A percentile compares a stretch with the other conserved stretches of the same genome.
Conservation (phyloP, 306 rosid species). For the Luffa aegyptiaca region DNA sequence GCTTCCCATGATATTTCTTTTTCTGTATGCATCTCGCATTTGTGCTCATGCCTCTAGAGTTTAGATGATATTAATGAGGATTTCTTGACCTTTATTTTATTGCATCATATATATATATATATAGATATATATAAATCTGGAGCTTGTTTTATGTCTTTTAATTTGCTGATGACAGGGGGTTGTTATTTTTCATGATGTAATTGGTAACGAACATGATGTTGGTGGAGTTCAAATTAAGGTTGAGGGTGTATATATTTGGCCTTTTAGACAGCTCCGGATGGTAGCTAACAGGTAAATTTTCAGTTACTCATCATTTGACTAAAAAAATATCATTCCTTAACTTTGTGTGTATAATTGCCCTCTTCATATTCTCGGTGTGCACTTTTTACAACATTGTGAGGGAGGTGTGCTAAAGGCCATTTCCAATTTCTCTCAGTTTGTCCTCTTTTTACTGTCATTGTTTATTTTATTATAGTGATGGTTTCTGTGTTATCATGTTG, state of each 20-base stretch:
- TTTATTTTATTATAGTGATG: background rate
- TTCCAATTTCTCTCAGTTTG: background rate
- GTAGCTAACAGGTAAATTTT: slow-evolving; percentile 71
- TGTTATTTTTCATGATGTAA: slow-evolving; percentile 74
- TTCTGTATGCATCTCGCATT: background rate
- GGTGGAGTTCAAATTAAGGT: slow-evolving; percentile 89
- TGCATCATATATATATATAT: background rate
- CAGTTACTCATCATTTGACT: background rate
- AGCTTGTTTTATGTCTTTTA: slow-evolving; percentile 1
- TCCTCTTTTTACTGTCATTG: background rate
- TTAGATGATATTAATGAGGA: background rate
- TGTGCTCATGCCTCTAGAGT: background rate
- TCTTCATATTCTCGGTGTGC: background rate
- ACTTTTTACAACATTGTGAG: background rate
- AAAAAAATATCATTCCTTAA: background rate
- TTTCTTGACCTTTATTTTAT: background rate
- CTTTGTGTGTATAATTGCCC: background rate
- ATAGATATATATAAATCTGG: background rate
- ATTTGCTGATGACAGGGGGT: slow-evolving; percentile 59
- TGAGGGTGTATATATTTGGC: slow-evolving; percentile 99
- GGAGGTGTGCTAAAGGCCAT: background rate
- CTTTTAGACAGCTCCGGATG: slow-evolving; percentile 95
- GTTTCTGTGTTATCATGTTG: background rate
- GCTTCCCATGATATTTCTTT: background rate
- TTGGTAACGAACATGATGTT: slow-evolving; percentile 66